Percentiles rank a stretch among this genome's conserved stretches.
phyloP scores from a whole-genome alignment of 2,329 filamentous ascomycete species.

The Akanthomyces uredinophilus region DNA sequence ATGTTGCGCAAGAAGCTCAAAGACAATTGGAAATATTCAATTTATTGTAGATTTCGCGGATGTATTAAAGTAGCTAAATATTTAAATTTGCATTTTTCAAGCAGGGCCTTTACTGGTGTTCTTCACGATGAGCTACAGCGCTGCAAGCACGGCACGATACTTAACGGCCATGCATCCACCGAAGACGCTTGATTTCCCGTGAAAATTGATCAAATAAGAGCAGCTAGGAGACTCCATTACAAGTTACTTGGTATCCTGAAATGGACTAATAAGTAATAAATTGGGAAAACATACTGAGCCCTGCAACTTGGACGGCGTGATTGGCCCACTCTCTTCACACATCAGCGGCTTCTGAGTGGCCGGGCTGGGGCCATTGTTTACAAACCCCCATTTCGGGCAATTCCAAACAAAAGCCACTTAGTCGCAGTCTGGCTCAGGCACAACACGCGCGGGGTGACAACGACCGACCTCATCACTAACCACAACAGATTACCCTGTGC shows the following conservation, averaged over 20 bases:
- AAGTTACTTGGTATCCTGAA: too few relatives aligned
- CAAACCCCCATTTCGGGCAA: constrained; percentile 33
- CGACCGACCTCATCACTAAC: constrained; percentile 7
- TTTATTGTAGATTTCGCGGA: too few relatives aligned
- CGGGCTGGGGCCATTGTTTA: constrained; percentile 32
- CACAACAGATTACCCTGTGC: not conserved
- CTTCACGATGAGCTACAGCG: too few relatives aligned
- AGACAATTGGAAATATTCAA: not conserved
- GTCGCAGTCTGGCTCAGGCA: not conserved
- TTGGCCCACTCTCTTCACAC: not conserved
- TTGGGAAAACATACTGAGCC: not conserved
- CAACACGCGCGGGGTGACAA: constrained; percentile 20
- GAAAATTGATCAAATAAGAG: not conserved
- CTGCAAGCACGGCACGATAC: not conserved
- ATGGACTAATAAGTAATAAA: not conserved
- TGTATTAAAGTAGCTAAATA: too few relatives aligned
- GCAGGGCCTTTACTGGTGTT: not conserved
- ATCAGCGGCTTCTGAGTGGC: constrained; percentile 3
- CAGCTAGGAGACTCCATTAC: too few relatives aligned
- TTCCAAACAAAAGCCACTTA: constrained; percentile 30
- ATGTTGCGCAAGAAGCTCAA: not conserved
- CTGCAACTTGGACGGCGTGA: not conserved
- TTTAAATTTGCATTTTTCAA: not conserved
- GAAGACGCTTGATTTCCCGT: not conserved
- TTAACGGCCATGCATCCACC: not conserved